These are phyloP conservation scores for Fusarium secorum DNA, from an alignment of 2,329 filamentous ascomycete genomes.

Conservation along the genomic window DNA sequence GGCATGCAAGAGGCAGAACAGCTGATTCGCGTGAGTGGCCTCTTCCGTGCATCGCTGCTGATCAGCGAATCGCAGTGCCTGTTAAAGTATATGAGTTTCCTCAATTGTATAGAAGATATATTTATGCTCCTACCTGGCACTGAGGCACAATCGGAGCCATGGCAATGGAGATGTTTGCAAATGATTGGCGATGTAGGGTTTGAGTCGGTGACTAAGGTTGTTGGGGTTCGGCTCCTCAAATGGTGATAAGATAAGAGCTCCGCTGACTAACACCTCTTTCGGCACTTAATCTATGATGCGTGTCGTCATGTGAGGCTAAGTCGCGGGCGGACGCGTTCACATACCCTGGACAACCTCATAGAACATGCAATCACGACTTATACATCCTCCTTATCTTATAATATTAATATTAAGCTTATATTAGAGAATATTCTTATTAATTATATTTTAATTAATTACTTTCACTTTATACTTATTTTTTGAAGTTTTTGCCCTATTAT, in stretches of 20 bases:
- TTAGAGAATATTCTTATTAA: too few relatives aligned
- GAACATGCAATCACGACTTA: background rate
- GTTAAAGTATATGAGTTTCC: background rate
- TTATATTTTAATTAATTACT: too few relatives aligned
- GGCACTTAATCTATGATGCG: background rate
- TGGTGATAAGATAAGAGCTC: background rate
- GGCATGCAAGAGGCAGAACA: constrained; percentile 41
- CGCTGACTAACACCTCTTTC: background rate
- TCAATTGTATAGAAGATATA: rapidly evolving
- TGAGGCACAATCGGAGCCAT: constrained; percentile 2
- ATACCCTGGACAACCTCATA: background rate
- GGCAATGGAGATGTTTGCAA: rapidly evolving
- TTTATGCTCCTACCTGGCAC: background rate
- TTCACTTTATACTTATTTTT: too few relatives aligned
- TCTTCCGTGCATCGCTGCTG: constrained; percentile 68
- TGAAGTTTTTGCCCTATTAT: too few relatives aligned
- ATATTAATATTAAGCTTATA: too few relatives aligned
- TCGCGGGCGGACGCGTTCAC: background rate
- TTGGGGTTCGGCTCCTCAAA: background rate
- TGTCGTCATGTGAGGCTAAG: too few relatives aligned
- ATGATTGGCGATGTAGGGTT: background rate
- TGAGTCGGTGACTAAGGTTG: background rate
- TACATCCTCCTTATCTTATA: too few relatives aligned
- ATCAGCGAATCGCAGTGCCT: constrained; percentile 33
- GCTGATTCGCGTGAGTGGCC: constrained; percentile 34